Conservation (phyloP, 179 eudicot species). For the Amaranthus tricolor region DNA sequence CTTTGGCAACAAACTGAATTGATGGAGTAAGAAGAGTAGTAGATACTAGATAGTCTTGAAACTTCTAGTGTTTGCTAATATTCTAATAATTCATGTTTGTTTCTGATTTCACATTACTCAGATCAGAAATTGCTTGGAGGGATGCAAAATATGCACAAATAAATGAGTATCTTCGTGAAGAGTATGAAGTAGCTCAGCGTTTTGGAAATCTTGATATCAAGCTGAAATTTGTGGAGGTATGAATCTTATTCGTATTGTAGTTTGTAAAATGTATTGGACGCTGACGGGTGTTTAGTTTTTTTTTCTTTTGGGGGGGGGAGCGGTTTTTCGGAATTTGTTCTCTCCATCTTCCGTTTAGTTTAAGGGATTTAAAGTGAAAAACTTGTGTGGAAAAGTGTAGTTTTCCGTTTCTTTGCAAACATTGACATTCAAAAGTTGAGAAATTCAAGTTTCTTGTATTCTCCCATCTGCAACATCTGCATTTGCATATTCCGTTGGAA, state of each 20-base stretch:
- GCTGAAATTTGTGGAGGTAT: slow-evolving; percentile 92
- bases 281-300: no score
- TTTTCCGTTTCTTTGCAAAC: no score
- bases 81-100: neutral
- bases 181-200: slow-evolving; percentile 84
- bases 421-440: no score
- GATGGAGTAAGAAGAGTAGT: neutral
- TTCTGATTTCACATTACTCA: slow-evolving; percentile 27
- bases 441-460: no score
- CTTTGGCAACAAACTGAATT: neutral
- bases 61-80: slow-evolving; percentile 2
- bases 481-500: no score
- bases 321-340: no score
- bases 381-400: no score
- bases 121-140: slow-evolving; percentile 99
- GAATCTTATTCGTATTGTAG: neutral
- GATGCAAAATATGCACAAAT: slow-evolving; percentile 86
- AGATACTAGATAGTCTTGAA: neutral
- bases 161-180: slow-evolving; percentile 84
- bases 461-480: no score
- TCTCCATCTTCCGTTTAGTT: no score
- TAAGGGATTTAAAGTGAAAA: no score
- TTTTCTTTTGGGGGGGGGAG: no score
- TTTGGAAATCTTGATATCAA: slow-evolving; percentile 88
- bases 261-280: neutral